A percentile compares a stretch with the other conserved stretches of the same genome.
phyloP scores from a whole-genome alignment of 164 flowering plant species.

The Dillenia turbinata region DNA sequence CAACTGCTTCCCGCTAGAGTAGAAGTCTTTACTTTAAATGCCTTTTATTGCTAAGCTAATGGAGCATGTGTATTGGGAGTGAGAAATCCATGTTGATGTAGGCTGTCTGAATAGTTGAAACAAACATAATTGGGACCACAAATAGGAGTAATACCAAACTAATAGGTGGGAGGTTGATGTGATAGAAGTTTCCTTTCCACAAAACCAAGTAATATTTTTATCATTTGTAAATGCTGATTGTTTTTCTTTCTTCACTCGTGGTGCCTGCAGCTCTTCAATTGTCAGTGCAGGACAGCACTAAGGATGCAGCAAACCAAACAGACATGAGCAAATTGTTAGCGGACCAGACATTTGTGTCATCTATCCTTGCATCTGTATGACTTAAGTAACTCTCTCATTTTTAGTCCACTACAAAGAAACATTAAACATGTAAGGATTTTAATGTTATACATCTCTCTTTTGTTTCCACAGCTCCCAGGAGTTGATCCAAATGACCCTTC shows the following conservation, averaged over 20 bases:
- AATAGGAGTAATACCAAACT: no score
- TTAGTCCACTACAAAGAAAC: neutral
- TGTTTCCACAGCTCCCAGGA: slow-evolving; percentile 78
- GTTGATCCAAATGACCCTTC: slow-evolving; percentile 93
- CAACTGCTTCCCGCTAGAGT: no score
- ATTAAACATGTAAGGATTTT: neutral
- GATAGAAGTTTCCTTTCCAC: no score
- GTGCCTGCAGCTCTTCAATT: slow-evolving; percentile 73
- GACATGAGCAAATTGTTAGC: slow-evolving; percentile 72
- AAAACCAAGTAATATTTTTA: no score
- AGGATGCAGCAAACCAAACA: slow-evolving; percentile 43
- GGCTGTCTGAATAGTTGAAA: no score
- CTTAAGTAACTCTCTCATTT: neutral
- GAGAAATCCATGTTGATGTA: no score
- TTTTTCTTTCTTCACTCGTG: neutral
- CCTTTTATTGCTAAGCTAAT: no score
- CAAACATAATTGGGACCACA: no score
- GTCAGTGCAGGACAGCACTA: slow-evolving; percentile 65
- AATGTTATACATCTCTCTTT: neutral
- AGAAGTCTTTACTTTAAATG: no score
- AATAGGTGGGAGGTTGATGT: no score
- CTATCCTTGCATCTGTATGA: slow-evolving; percentile 76
- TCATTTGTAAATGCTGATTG: neutral
- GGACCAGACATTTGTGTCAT: slow-evolving; percentile 75
- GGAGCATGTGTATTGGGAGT: no score